These are phyloP conservation scores for Calonectria hongkongensis DNA, from an alignment of 2,329 filamentous ascomycete genomes.

Conservation along the genomic window DNA sequence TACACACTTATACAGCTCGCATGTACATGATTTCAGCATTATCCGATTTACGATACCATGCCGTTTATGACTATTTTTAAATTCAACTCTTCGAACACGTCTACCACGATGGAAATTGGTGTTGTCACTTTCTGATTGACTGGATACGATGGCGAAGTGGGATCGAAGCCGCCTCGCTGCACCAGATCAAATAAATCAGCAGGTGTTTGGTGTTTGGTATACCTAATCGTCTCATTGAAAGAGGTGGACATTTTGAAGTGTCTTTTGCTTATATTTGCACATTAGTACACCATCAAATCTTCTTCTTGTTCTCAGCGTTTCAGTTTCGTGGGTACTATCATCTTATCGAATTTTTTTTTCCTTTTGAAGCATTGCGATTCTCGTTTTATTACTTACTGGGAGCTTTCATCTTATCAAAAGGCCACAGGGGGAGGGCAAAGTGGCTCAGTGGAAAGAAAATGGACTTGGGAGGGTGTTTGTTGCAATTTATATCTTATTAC, in stretches of 20 bases:
- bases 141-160: constrained; percentile 38
- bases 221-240: constrained; percentile 49
- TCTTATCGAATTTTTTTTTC: neutral
- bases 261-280: constrained; percentile 29
- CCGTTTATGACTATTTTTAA: constrained; percentile 57
- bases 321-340: constrained; percentile 37
- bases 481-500: constrained; percentile 42
- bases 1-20: constrained; percentile 40
- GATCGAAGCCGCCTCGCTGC: constrained; percentile 36
- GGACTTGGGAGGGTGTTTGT: constrained; percentile 22
- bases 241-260: constrained; percentile 42
- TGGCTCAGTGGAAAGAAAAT: constrained; percentile 27
- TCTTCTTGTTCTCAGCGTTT: constrained; percentile 41
- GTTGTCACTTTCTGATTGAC: constrained; percentile 39
- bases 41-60: constrained; percentile 59
- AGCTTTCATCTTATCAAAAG: constrained; percentile 19
- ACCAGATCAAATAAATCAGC: constrained; percentile 41
- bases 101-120: constrained; percentile 44
- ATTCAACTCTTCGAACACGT: constrained; percentile 41
- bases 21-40: constrained; percentile 45
- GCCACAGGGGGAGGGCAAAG: constrained; percentile 1
- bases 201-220: constrained; percentile 50
- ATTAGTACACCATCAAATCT: constrained; percentile 37
- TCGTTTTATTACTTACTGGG: constrained; percentile 7
- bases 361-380: constrained; percentile 22